These are phyloP conservation scores for Carex kokanica DNA, from an alignment of 176 grass and related monocot species.

Conservation along the genomic window DNA sequence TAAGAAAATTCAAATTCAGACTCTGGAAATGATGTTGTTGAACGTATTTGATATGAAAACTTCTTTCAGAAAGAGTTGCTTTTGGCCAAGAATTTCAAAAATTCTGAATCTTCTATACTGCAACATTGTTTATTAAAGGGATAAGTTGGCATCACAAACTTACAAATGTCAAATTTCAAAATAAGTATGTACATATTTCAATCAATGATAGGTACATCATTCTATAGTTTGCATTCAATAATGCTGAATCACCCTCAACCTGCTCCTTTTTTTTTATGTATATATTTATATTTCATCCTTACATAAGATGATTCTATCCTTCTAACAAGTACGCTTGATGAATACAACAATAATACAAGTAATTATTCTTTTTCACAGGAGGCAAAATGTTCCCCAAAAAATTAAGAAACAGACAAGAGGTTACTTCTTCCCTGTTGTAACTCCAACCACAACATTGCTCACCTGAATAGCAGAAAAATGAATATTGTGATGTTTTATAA, in stretches of 20 bases:
- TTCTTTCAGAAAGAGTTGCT: not conserved
- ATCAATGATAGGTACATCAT: conserved; percentile 1
- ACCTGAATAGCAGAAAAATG: conserved; percentile 46
- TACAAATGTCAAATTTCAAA: conserved; percentile 1
- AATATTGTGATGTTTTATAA: not conserved
- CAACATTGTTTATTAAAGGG: not conserved
- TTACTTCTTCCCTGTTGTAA: conserved; percentile 72
- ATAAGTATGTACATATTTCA: conserved; percentile 2
- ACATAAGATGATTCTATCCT: not conserved
- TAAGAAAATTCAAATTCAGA: not conserved
- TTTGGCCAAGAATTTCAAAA: not conserved
- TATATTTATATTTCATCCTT: not conserved
- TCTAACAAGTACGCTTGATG: not conserved
- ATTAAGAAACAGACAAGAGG: not conserved
- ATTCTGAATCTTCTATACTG: not conserved
- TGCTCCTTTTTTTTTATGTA: conserved; percentile 1
- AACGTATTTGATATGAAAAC: not conserved
- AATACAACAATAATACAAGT: conserved; percentile 8
- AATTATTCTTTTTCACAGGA: conserved; percentile 10
- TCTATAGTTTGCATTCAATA: conserved; percentile 7
- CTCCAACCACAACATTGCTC: conserved; percentile 86
- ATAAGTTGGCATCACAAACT: not conserved
- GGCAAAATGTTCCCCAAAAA: conserved; percentile 8
- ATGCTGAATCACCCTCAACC: not conserved
- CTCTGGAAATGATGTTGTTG: not conserved